Evolutionary conservation across 2,329 filamentous ascomycete genomes (phyloP), one percentile per base, ranked within the genome.

Genomic region (Tolypocladium tropicale): DNA sequence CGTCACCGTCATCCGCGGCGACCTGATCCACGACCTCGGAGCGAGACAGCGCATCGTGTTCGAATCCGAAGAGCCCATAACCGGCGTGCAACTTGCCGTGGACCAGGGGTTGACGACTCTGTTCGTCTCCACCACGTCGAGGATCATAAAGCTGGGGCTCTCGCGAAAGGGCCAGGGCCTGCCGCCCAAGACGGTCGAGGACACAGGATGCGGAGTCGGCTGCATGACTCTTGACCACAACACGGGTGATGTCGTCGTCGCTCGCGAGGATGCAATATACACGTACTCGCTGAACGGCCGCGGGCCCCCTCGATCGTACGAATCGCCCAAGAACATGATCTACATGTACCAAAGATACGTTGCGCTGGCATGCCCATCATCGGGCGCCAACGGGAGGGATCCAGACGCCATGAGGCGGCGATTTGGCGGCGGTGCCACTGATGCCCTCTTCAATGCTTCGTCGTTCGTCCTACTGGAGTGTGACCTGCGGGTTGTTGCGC

Each of bases 31-130:
- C 69, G 94, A 99, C 69, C 85, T 94, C 56, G 94, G 95, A 25
- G 91, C 93, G 12, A 91, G 90, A 68, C 94, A 99, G 70, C 84
- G 94, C 54, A 94, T 93, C 36, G 90, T 99, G 11, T 94, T 95
- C 72, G 94, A 99, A 68, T 96, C 92, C 0, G 92, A 97, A 64
- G 94, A 99, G 69, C 95, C 94, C 0, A 85, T 99, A 11, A 99
- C 94, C 0, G 93, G 92, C 2, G 85, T 99, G 16, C 88, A 94
- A 66, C 87, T 96, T 58, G 73, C 78, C 49, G 77, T 79, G 49
- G 82, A 85, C 54, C 74, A 76, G 16, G 78, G 75, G 60, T 65
- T 81, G 46, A 94, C 89, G 2, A 93, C 88, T 0, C 78, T 99
- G 0, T 97, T 96, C 69, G 89, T 99, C 56, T 89, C 92, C 4